Evolutionary conservation across 2,329 filamentous ascomycete genomes (phyloP), one percentile per base, ranked within the genome.

Genomic region (Neofusicoccum ribis): DNA sequence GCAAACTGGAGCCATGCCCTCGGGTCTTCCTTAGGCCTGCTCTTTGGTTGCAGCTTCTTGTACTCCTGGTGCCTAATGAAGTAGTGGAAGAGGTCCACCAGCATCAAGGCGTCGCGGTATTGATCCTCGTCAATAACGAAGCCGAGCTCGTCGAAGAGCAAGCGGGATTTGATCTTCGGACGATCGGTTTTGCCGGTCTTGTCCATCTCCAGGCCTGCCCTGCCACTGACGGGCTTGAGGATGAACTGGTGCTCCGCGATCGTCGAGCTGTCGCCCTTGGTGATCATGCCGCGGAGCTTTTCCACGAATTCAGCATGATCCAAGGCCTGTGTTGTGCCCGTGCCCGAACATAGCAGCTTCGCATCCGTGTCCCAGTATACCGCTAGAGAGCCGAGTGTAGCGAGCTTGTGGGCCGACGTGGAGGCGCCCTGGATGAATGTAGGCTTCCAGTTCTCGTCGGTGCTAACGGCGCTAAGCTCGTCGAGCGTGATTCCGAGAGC

Each of bases 301-400:
- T 85, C 80, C 58, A 97, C 86, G 76, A 98, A 87, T 49, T 94
- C 90, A 34, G 88, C 85, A 69, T 96, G 92, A 8, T 89, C 81
- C 61, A 91, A 83, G 8, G 85, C 80, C 68, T 91, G 85, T 12
- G 46, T 36, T 3, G 87, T 86, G 69, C 95, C 92, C 70, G 91
- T 89, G 7, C 93, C 93, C 4, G 91, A 89, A 12, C 93, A 92
- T 49, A 98, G 84, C 3, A 99, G 84, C 31, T 89, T 84, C 0
- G 93, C 88, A 76, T 99, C 94, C 1, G 95, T 99, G 76, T 99
- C 96, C 95, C 96, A 99, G 78, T 99, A 99, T 9, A 98, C 86
- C 2, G 95, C 93, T 59, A 99, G 81, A 5, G 93, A 92, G 37
- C 92, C 92, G 15, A 99, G 84, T 2, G 90, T 96, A 5, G 93